Percentiles rank a stretch among this genome's conserved stretches.
phyloP scores from a whole-genome alignment of 768 basidiomycete species.

The Pholiota conissans region DNA sequence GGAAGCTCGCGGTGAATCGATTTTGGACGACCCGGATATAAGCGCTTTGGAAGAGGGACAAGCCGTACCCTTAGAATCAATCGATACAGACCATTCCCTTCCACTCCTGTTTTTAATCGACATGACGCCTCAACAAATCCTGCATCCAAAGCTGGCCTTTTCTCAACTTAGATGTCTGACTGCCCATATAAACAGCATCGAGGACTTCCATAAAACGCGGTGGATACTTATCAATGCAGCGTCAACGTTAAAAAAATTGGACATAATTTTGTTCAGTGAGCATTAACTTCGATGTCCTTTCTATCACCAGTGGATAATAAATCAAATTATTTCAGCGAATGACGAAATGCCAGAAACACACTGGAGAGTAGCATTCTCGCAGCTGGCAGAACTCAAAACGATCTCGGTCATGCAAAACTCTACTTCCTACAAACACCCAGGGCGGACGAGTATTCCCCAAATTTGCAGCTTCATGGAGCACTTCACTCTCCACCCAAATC shows the following conservation, averaged over 20 bases:
- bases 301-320: not conserved
- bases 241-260: conserved; percentile 12
- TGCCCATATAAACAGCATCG: conserved; percentile 8
- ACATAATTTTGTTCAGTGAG: conserved; percentile 3
- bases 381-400: conserved; percentile 6
- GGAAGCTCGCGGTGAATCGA: not conserved
- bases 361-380: not conserved
- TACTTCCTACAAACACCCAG: conserved; percentile 9
- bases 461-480: conserved; percentile 4
- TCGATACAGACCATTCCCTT: conserved; percentile 18
- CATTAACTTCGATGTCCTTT: not conserved
- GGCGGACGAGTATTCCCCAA: conserved; percentile 1
- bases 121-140: conserved; percentile 10
- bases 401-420: conserved; percentile 6
- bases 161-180: conserved; percentile 13
- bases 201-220: conserved; percentile 12
- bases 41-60: conserved; percentile 7
- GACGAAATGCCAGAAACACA: not conserved
- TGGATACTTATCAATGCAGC: conserved; percentile 12
- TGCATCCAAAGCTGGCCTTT: conserved; percentile 10
- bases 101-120: conserved; percentile 17
- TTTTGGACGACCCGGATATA: not conserved
- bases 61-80: conserved; percentile 16
- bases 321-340: not conserved
- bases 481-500: not conserved